A percentile compares a stretch with the other conserved stretches of the same genome.
phyloP scores from a whole-genome alignment of 495 filamentous ascomycete genomes.

The Hypoxylon crocopeplum region DNA sequence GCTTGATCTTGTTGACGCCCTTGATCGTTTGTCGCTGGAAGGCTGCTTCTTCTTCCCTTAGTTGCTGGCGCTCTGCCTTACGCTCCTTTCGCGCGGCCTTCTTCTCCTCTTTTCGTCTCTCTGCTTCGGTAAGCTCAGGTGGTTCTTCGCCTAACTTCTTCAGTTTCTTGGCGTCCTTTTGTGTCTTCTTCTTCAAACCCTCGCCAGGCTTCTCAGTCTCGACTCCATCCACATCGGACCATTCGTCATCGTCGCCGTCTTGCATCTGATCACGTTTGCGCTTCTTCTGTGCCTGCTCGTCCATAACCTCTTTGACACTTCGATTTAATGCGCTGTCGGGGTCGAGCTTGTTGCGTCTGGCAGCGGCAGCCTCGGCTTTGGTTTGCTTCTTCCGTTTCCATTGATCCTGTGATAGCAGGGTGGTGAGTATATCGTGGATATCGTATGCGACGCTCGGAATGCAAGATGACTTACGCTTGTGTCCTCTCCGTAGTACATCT shows the following conservation, averaged over 20 bases:
- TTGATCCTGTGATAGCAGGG: slow-evolving; percentile 66
- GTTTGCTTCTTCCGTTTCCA: slow-evolving; percentile 89
- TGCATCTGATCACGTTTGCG: slow-evolving; percentile 55
- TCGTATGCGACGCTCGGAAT: neutral
- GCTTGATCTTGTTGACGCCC: slow-evolving; percentile 44
- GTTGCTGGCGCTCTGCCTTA: slow-evolving; percentile 40
- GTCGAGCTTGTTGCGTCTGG: slow-evolving; percentile 82
- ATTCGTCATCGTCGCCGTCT: slow-evolving; percentile 46
- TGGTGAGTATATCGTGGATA: slow-evolving; percentile 18
- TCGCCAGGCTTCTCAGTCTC: slow-evolving; percentile 62
- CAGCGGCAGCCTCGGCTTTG: slow-evolving; percentile 78
- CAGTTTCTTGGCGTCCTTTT: slow-evolving; percentile 52
- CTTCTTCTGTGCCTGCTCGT: slow-evolving; percentile 77
- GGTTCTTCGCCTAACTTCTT: slow-evolving; percentile 35
- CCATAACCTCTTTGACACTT: slow-evolving; percentile 84
- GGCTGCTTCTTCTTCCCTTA: slow-evolving; percentile 51
- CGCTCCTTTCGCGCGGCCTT: slow-evolving; percentile 43
- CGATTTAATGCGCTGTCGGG: slow-evolving; percentile 74
- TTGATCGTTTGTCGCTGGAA: slow-evolving; percentile 44
- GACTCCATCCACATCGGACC: slow-evolving; percentile 50
- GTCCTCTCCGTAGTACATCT: slow-evolving; percentile 89
- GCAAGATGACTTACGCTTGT: slow-evolving; percentile 70
- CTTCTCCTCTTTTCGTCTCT: slow-evolving; percentile 45
- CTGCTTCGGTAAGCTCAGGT: slow-evolving; percentile 29
- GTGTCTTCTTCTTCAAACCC: slow-evolving; percentile 54